Base-by-base conservation (phyloP, 2,329 filamentous ascomycete genomes). In the Pseudopyricularia javanii region DNA sequence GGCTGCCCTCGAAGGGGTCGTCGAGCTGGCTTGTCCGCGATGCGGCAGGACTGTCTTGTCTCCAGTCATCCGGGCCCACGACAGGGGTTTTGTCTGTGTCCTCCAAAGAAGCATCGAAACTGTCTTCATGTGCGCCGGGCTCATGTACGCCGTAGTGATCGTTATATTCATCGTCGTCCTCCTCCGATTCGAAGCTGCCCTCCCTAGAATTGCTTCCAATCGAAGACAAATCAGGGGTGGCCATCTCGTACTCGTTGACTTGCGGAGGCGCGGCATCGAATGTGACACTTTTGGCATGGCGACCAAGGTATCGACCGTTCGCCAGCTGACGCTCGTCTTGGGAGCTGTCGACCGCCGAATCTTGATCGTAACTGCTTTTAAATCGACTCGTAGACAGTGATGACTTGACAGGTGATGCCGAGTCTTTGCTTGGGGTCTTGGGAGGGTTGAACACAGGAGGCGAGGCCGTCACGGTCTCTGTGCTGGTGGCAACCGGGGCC, bases 221-320 rank as follows among this genome's bases (percentile, higher is more conserved):
- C 0, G 91, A 95, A 2, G 91, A 96, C n/a, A 94, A 80, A 63
- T 96, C 93, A 11, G 93, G 93, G 2, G 93, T 98, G 33, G 89
- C 87, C 86, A 96, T 91, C 69, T 97, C 93, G 66, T 97, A 98
- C 70, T 98, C 93, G 64, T 97, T 95, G 62, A 98, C 79, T 64
- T 95, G 88, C 24, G 93, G 93, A 22, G 91, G 91, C 2, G 88
- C 90, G 35, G 85, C 86, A 69, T 97, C 90, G 65, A 98, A 98
- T 1, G 91, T 98, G 54, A 98, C 93, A 62, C 91, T 96, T 75
- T 98, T 98, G 49, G 89, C 84, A 68, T 95, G 88, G 52, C 90
- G 86, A 64, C 89, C 86, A 43, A 90, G 75, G 12, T 76, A 78
- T 58, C 80, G 82, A 52, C 86, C 84, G 7, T 79, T 79, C 34